phyloP scores from a whole-genome alignment of 1,139 yeast species.

The Suhomyces anneliseae region DNA sequence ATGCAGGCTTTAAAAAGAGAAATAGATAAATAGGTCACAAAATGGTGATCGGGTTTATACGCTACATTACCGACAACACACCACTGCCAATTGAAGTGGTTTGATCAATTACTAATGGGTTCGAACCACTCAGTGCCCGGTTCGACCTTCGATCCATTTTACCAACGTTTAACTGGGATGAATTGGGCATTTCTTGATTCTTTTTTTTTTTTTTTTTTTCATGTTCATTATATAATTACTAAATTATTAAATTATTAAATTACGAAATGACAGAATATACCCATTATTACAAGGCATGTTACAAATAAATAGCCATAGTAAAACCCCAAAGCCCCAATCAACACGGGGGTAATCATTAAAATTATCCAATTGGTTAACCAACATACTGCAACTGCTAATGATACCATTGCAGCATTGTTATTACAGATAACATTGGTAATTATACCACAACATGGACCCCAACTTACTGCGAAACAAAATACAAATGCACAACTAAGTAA shows the following conservation, averaged over 20 bases:
- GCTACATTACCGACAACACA: too few relatives aligned
- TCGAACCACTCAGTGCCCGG: too few relatives aligned
- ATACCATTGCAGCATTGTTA: conserved; percentile 22
- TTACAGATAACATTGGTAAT: conserved; percentile 25
- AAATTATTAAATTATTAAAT: neutral
- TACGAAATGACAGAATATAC: conserved; percentile 11
- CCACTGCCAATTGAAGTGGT: too few relatives aligned
- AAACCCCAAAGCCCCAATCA: conserved; percentile 21
- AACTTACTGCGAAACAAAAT: conserved; percentile 27
- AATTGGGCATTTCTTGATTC: too few relatives aligned
- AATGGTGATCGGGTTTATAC: neutral
- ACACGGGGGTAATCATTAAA: conserved; percentile 24
- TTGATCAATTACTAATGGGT: too few relatives aligned
- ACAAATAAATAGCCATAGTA: conserved; percentile 24
- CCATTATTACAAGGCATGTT: conserved; percentile 18
- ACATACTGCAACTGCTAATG: conserved; percentile 23
- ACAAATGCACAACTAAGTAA: conserved; percentile 19
- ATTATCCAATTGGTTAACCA: conserved; percentile 30
- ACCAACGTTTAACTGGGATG: too few relatives aligned
- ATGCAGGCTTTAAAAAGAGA: neutral
- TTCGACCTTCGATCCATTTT: too few relatives aligned
- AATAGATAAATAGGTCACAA: neutral
- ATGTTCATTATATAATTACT: too few relatives aligned
- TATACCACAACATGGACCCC: conserved; percentile 39
- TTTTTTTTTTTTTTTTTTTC: too few relatives aligned